Evolutionary conservation across 2,329 filamentous ascomycete species (phyloP), one percentile per base, ranked within the genome.

Genomic region (Exserohilum turcica): DNA sequence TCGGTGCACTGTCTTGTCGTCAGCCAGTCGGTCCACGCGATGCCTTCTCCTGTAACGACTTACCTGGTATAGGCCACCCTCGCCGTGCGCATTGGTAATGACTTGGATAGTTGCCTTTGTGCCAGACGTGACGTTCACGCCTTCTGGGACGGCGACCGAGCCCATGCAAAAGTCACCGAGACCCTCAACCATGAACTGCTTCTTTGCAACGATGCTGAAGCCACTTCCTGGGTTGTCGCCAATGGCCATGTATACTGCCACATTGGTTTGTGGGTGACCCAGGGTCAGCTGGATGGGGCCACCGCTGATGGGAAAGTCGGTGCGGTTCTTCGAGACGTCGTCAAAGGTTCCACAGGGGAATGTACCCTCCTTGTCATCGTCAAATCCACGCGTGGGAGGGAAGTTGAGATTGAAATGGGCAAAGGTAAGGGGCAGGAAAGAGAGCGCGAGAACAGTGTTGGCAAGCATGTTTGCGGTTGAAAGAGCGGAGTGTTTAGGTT

Each of bases 161-260:
- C 85, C 82, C 10, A 91, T 64, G 74, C 89, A 92, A 66, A 91
- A 85, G 40, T 81, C 79, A 40, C 88, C 86, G 15, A 82, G 74
- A 67, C 88, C 73, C 76, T 85, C 67, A 73, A 83, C 77, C 79
- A 86, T 74, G 78, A 84, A 75, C 78, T 83, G 75, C 3, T 83
- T 84, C 2, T 85, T 82, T 24, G 91, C 79, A 29, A 86, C 83
- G 72, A 87, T 80, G 79, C 88, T 91, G 80, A 87, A 92, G 73
- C 84, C 85, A 65, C 79, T 80, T 39, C 77, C 78, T 1, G 80
- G 79, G 48, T 83, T 72, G 46, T 76, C 76, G 32, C 82, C 82
- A 13, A 85, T 67, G 24, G 78, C 79, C 43, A 86, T 66, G 31
- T 84, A 78, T 31, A 85, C 76, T 52, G 80, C 78, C n/a, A 84